Base-by-base conservation (phyloP, 2,329 filamentous ascomycete species). In the Didymella glomerata region DNA sequence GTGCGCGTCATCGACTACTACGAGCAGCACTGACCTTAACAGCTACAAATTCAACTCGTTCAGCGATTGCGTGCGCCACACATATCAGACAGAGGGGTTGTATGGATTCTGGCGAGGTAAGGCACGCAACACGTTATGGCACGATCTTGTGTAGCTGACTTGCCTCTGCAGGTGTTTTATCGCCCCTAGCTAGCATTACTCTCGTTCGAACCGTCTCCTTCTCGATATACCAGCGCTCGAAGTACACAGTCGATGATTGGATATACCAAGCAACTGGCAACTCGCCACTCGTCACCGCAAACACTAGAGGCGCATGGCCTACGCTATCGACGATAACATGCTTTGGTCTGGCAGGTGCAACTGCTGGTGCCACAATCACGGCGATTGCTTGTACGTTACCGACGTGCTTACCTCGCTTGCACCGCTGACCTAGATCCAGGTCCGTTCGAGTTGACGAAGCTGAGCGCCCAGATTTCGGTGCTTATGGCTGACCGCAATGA, bases 381-480 rank as follows among this genome's bases (percentile, higher is more conserved):
- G 83, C 90, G 49, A 86, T 95, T 68, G 91, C 92, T 66, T 96
- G 92, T 80, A 68, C 49, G 77, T 54, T 18, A 13, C 2, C n/a
- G 14, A 13, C 24, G 8, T 14, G 10, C 13, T 16, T 18, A 11
- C 18, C 13, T 42, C 32, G 13, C 53, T 5, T 11, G n/a, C 10
- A 11, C 51, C 24, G 50, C 67, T 69, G 42, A 74, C 45, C 11
- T 9, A 10, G 6, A 20, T 25, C 8, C 56, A 90, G 88, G 87
- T 72, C 92, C 92, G 1, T 96, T 96, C 73, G 92, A 96, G 77
- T 84, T 96, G 76, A 93, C 91, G n/a, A 96, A 96, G 77, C 83
- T 95, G 59, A 93, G 90, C 75, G 91, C 92, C 16, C 92, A 96
- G 76, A 90, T 95, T 20, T 93, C 92, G 1, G 90, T 93, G 11